A percentile compares a stretch with the other conserved stretches of the same genome.
phyloP scores from a whole-genome alignment of 352 stramenopile species.

The Pythium rishiriense region DNA sequence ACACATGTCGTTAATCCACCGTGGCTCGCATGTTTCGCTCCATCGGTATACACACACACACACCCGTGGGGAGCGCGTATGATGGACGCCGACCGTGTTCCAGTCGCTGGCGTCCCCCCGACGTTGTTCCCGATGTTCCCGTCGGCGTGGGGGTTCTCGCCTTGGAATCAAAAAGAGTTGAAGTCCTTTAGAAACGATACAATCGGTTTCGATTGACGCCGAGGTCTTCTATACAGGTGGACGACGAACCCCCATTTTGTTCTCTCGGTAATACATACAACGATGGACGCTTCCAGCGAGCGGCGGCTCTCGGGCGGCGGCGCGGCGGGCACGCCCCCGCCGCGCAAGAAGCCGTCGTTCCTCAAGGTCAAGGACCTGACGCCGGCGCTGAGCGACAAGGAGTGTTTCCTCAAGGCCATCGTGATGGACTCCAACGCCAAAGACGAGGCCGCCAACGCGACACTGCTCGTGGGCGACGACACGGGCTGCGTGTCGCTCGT shows the following conservation, averaged over 20 bases:
- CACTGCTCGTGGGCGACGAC: constrained; percentile 82
- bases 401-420: constrained; percentile 75
- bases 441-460: constrained; percentile 80
- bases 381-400: constrained; percentile 56
- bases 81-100: too few species aligned
- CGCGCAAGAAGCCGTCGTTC: constrained; percentile 58
- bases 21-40: too few species aligned
- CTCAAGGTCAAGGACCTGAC: constrained; percentile 75
- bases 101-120: too few species aligned
- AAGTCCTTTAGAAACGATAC: neutral
- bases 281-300: constrained; percentile 15
- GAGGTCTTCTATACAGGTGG: constrained; percentile 10
- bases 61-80: too few species aligned
- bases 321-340: constrained; percentile 21
- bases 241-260: neutral
- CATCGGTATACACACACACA: too few species aligned
- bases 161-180: constrained; percentile 1
- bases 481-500: constrained; percentile 79
- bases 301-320: constrained; percentile 14
- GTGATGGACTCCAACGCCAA: constrained; percentile 84
- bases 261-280: neutral
- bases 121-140: too few species aligned
- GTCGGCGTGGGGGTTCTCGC: neutral
- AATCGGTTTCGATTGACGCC: neutral
- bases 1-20: too few species aligned